Conservation (phyloP, 768 basidiomycete species). For the Chalciporus piperatus region DNA sequence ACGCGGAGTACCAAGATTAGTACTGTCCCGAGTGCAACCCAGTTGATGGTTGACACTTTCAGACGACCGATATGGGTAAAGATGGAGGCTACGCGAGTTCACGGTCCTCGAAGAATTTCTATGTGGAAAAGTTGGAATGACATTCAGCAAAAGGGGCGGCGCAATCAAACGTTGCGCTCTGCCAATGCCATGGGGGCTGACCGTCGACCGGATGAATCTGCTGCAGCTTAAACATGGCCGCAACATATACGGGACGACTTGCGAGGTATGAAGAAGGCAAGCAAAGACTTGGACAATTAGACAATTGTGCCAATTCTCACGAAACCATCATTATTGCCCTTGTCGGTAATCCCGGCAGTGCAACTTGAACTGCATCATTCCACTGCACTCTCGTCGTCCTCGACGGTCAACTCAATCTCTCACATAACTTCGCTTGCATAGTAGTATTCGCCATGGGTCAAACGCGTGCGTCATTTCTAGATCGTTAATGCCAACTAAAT, state of each 20-base stretch:
- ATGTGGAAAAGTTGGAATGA: constrained; percentile 17
- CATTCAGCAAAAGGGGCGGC: constrained; percentile 7
- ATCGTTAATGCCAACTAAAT: background rate
- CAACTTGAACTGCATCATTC: background rate
- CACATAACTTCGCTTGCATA: background rate
- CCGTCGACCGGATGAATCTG: constrained; percentile 5
- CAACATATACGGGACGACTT: constrained; percentile 15
- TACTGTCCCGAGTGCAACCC: background rate
- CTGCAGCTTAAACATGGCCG: constrained; percentile 17
- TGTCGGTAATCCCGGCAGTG: background rate
- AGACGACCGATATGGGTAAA: constrained; percentile 14
- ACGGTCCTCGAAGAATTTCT: constrained; percentile 23
- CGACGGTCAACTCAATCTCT: background rate
- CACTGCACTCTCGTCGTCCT: background rate
- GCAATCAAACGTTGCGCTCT: constrained; percentile 2
- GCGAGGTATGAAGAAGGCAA: background rate
- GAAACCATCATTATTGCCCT: constrained; percentile 1
- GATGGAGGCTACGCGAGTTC: constrained; percentile 16
- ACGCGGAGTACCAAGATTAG: background rate
- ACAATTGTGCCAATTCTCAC: constrained; percentile 27
- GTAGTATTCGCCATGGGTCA: constrained; percentile 63
- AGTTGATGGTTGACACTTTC: background rate
- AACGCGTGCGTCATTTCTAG: constrained; percentile 56
- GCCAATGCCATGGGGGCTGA: background rate
- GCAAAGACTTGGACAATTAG: background rate